A percentile compares a stretch with the other conserved stretches of the same genome.
Evolutionary conservation across 108 stramenopile species (phyloP).

Genomic region (Nitzschia palea): DNA sequence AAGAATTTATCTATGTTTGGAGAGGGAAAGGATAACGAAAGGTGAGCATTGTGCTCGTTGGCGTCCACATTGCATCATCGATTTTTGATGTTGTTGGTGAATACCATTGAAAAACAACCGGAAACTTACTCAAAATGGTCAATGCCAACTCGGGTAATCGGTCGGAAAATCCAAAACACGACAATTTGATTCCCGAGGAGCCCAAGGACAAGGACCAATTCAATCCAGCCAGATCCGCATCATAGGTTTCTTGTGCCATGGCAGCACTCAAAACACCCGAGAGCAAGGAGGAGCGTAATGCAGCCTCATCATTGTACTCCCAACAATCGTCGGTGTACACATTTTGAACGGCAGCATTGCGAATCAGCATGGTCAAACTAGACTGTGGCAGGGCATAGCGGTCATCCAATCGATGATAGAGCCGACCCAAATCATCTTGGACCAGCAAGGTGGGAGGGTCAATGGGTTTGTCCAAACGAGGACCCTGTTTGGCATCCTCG

Average conservation of each 20-base stretch:
- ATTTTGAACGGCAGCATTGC: constrained; percentile 59
- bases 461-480: constrained; percentile 72
- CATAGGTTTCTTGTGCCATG: constrained; percentile 81
- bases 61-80: no score
- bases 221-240: constrained; percentile 77
- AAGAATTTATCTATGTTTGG: constrained; percentile 15
- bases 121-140: constrained; percentile 42
- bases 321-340: constrained; percentile 36
- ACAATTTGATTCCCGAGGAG: constrained; percentile 61
- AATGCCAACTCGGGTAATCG: constrained; percentile 66
- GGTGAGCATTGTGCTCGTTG: no score
- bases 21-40: neutral
- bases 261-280: constrained; percentile 63
- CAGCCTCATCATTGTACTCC: constrained; percentile 48
- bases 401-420: constrained; percentile 87
- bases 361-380: constrained; percentile 54
- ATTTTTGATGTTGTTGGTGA: neutral
- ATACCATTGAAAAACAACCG: neutral
- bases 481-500: constrained; percentile 65
- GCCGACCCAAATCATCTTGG: constrained; percentile 54
- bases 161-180: constrained; percentile 78
- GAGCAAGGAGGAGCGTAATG: constrained; percentile 55
- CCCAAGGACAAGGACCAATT: constrained; percentile 65
- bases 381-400: constrained; percentile 83
- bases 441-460: constrained; percentile 73